Conservation (phyloP, 306 rosid genomes). For the Lithocarpus polystachyus region DNA sequence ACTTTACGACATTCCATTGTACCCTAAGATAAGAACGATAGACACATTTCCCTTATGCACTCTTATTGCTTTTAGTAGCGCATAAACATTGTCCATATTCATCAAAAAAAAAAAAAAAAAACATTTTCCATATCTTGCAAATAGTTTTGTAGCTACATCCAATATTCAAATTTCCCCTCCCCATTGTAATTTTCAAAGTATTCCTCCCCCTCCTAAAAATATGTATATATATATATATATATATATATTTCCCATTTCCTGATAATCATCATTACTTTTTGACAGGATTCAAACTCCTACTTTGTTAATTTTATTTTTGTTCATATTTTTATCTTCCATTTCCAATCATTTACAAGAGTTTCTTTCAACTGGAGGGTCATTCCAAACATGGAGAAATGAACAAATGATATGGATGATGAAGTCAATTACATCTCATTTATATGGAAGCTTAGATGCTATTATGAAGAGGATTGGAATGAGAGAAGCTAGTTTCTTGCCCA, state of each 20-base stretch:
- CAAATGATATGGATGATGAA: slow-evolving; percentile 66
- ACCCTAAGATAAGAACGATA: slow-evolving; percentile 55
- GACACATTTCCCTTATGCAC: background rate
- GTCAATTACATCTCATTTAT: slow-evolving; percentile 39
- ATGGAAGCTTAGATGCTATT: slow-evolving; percentile 56
- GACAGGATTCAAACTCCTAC: slow-evolving; percentile 49
- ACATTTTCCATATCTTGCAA: no score
- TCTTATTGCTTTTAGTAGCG: background rate
- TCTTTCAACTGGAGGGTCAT: slow-evolving; percentile 42
- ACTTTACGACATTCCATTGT: slow-evolving; percentile 45
- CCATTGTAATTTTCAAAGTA: no score
- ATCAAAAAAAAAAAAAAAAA: no score
- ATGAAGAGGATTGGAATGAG: slow-evolving; percentile 50
- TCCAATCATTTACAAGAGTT: slow-evolving; percentile 42
- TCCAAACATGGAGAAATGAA: slow-evolving; percentile 41
- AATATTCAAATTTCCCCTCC: no score
- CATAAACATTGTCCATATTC: background rate
- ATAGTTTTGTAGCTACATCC: no score
- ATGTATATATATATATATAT: no score
- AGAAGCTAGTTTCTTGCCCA: slow-evolving; percentile 53
- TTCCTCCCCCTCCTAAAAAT: no score
- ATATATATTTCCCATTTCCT: background rate
- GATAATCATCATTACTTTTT: background rate
- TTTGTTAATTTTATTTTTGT: slow-evolving; percentile 32
- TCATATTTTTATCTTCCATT: slow-evolving; percentile 37